Percentiles rank a stretch among this genome's conserved stretches.
Evolutionary conservation across 495 filamentous ascomycete species (phyloP).

Genomic region (Annulohypoxylon maeteangense): DNA sequence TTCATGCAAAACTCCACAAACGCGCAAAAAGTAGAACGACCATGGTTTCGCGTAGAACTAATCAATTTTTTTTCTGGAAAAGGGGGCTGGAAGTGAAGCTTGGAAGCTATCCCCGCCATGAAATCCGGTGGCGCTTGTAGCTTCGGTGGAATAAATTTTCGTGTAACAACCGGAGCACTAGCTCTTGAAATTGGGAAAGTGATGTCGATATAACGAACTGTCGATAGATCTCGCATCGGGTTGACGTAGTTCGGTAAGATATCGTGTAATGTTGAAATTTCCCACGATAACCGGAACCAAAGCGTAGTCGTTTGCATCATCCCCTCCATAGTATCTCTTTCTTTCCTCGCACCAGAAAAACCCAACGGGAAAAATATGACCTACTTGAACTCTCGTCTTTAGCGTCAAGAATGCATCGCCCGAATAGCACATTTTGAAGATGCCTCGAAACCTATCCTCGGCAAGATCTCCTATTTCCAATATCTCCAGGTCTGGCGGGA

Average conservation of each 20-base stretch:
- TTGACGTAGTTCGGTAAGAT: conserved; percentile 12
- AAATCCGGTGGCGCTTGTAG: background rate
- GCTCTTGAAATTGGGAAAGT: conserved; percentile 17
- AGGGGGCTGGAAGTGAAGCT: conserved; percentile 9
- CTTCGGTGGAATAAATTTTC: conserved; percentile 13
- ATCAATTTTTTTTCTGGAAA: conserved; percentile 20
- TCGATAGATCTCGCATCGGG: conserved; percentile 8
- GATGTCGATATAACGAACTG: conserved; percentile 1
- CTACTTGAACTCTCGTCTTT: conserved; percentile 89
- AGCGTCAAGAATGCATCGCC: conserved; percentile 95
- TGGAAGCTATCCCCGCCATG: background rate
- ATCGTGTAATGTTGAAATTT: conserved; percentile 24
- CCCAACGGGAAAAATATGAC: conserved; percentile 31
- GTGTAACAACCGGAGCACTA: conserved; percentile 26
- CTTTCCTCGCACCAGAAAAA: background rate
- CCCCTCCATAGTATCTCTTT: background rate
- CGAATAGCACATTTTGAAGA: conserved; percentile 98
- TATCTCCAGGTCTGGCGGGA: conserved; percentile 93
- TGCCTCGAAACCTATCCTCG: conserved; percentile 95
- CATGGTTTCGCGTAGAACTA: conserved; percentile 22
- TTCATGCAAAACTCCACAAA: conserved; percentile 44
- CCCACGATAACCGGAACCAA: conserved; percentile 33
- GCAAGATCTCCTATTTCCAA: conserved; percentile 96
- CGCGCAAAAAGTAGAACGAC: conserved; percentile 19
- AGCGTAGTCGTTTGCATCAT: background rate